Evolutionary conservation across 805 yeast species (phyloP).

Genomic region (Pichia membranifaciens): DNA sequence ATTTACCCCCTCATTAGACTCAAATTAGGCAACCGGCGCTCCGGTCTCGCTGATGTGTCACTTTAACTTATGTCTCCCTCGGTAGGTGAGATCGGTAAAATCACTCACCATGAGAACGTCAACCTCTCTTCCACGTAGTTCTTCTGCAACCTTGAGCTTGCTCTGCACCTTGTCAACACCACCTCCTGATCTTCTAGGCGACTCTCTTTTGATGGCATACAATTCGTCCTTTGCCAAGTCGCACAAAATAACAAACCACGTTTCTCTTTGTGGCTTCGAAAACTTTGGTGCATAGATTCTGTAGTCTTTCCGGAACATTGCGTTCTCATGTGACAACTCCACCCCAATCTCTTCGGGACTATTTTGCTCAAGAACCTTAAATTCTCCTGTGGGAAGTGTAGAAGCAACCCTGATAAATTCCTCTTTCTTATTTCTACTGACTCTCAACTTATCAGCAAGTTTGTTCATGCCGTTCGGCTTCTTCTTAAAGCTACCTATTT

Average conservation of each 20-base stretch:
- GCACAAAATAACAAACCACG: constrained; percentile 76
- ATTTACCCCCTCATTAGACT: too few relatives aligned
- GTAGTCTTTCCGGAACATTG: constrained; percentile 50
- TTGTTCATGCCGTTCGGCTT: constrained; percentile 28
- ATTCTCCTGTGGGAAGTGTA: constrained; percentile 56
- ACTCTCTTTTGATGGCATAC: constrained; percentile 65
- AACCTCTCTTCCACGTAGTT: constrained; percentile 40
- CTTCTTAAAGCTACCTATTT: constrained; percentile 37
- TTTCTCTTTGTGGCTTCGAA: constrained; percentile 87
- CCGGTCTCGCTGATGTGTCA: neutral
- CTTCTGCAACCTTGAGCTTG: constrained; percentile 45
- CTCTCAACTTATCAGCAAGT: constrained; percentile 36
- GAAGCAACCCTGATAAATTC: constrained; percentile 49
- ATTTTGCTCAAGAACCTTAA: constrained; percentile 35
- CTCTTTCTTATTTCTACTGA: constrained; percentile 36
- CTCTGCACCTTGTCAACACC: constrained; percentile 36
- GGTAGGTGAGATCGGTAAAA: constrained; percentile 48
- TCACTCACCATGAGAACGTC: constrained; percentile 55
- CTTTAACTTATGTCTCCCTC: constrained; percentile 7
- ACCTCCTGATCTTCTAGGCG: constrained; percentile 39
- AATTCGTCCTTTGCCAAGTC: constrained; percentile 49
- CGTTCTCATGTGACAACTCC: constrained; percentile 48
- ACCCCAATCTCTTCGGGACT: constrained; percentile 34
- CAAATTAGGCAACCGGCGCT: neutral
- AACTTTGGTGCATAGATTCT: constrained; percentile 71